These are phyloP conservation scores for Botrytis fabae DNA, from an alignment of 2,329 filamentous ascomycete genomes.

Conservation along the genomic window DNA sequence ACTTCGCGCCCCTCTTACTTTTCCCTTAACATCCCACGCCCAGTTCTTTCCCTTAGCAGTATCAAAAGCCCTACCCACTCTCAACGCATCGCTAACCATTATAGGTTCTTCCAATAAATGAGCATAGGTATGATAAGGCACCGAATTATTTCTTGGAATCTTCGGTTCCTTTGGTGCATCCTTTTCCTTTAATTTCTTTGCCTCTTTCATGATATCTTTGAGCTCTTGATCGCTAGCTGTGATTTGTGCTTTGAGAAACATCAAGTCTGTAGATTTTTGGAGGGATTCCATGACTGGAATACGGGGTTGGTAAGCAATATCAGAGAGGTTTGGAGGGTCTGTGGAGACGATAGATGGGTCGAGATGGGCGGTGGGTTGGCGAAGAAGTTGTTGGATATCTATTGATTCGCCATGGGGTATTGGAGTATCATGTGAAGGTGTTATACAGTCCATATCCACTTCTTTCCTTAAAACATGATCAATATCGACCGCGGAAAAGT, in stretches of 20 bases:
- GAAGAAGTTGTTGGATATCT: slow-evolving; percentile 76
- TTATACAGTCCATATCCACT: slow-evolving; percentile 96
- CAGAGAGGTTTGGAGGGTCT: slow-evolving; percentile 50
- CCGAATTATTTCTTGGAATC: background rate
- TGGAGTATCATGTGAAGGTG: slow-evolving; percentile 75
- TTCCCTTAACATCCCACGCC: slow-evolving; percentile 16
- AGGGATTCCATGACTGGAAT: slow-evolving; percentile 78
- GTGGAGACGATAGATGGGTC: slow-evolving; percentile 62
- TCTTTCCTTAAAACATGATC: slow-evolving; percentile 96
- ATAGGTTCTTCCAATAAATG: slow-evolving; percentile 23
- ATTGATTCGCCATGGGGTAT: slow-evolving; percentile 86
- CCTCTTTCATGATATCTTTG: slow-evolving; percentile 65
- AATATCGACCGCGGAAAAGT: slow-evolving; percentile 93
- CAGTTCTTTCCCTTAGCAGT: slow-evolving; percentile 16
- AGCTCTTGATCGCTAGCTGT: slow-evolving; percentile 72
- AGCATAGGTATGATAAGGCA: slow-evolving; percentile 21
- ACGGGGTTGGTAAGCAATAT: slow-evolving; percentile 68
- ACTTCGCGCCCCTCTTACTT: background rate
- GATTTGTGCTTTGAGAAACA: slow-evolving; percentile 84
- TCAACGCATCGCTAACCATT: slow-evolving; percentile 21
- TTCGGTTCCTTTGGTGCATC: slow-evolving; percentile 50
- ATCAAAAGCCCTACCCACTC: slow-evolving; percentile 11
- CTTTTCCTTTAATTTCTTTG: slow-evolving; percentile 29
- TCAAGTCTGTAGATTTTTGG: slow-evolving; percentile 47
- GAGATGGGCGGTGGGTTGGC: slow-evolving; percentile 65